Conservation (phyloP, 1,139 yeast genomes). For the Candida smagusa region DNA sequence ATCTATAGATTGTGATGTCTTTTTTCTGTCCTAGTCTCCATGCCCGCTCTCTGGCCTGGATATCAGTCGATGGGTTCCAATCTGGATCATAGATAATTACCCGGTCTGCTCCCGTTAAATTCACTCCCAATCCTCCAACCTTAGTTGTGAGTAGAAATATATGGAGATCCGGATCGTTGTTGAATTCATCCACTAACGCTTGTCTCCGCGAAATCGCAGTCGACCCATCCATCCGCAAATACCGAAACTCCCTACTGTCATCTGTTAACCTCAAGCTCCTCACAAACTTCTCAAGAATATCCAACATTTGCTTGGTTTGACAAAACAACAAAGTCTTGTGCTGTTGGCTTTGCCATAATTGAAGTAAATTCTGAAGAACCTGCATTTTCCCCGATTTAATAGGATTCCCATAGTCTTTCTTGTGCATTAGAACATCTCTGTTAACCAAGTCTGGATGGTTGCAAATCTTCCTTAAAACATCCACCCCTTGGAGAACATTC, state of each 20-base stretch:
- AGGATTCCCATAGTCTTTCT: slow-evolving; percentile 58
- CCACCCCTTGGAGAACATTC: slow-evolving; percentile 87
- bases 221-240: slow-evolving; percentile 90
- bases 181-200: slow-evolving; percentile 74
- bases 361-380: slow-evolving; percentile 72
- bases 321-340: slow-evolving; percentile 82
- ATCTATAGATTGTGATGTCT: slow-evolving; percentile 87
- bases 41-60: slow-evolving; percentile 95
- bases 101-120: slow-evolving; percentile 91
- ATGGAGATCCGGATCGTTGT: slow-evolving; percentile 52
- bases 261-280: slow-evolving; percentile 33
- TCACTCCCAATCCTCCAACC: slow-evolving; percentile 95
- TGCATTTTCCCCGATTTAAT: slow-evolving; percentile 85
- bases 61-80: slow-evolving; percentile 98
- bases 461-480: slow-evolving; percentile 83
- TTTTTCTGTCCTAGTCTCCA: slow-evolving; percentile 96
- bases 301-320: slow-evolving; percentile 93
- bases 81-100: slow-evolving; percentile 96
- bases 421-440: slow-evolving; percentile 42
- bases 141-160: slow-evolving; percentile 85
- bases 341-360: slow-evolving; percentile 72
- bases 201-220: slow-evolving; percentile 81
- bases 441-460: slow-evolving; percentile 91
- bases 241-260: slow-evolving; percentile 34
- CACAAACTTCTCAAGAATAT: slow-evolving; percentile 68